Evolutionary conservation across 116 monocot species (phyloP).

Genomic region (Iris pallida): DNA sequence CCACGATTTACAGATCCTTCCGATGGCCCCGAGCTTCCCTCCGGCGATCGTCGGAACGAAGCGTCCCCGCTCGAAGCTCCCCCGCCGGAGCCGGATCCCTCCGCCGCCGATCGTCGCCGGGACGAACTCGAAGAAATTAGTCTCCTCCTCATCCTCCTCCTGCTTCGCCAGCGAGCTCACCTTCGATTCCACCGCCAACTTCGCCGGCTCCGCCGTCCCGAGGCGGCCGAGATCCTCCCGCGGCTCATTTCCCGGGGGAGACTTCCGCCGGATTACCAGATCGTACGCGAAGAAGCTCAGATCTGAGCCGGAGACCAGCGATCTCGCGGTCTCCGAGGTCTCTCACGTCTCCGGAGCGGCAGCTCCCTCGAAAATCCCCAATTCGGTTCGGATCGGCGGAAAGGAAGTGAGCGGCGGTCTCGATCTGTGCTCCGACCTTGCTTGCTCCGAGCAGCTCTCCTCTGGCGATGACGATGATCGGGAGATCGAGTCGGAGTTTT

Average conservation of each 20-base stretch:
- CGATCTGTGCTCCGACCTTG: slow-evolving; percentile 44
- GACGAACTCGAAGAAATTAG: slow-evolving; percentile 20
- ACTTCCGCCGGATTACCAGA: slow-evolving; percentile 46
- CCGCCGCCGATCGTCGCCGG: slow-evolving; percentile 20
- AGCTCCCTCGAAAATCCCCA: too few relatives aligned
- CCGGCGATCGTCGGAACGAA: slow-evolving; percentile 10
- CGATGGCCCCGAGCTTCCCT: neutral
- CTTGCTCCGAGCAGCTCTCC: slow-evolving; percentile 59
- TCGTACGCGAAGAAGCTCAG: slow-evolving; percentile 31
- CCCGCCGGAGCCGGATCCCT: slow-evolving; percentile 45
- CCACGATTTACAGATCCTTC: too few relatives aligned
- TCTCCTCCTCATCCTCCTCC: slow-evolving; percentile 32
- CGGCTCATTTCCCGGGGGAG: neutral
- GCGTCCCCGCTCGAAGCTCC: slow-evolving; percentile 46
- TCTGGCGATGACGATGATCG: slow-evolving; percentile 16
- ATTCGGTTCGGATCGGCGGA: too few relatives aligned
- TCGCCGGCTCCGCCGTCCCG: slow-evolving; percentile 12
- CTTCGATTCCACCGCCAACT: slow-evolving; percentile 13
- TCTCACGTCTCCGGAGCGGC: neutral
- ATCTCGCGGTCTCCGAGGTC: neutral
- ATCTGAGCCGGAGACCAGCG: slow-evolving; percentile 13
- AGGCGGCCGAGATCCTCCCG: slow-evolving; percentile 7
- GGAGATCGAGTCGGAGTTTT: slow-evolving; percentile 39
- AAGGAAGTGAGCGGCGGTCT: slow-evolving; percentile 5
- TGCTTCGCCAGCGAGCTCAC: slow-evolving; percentile 54